Evolutionary conservation across 306 rosid species (phyloP), one percentile per base, ranked within the genome.

Genomic region (Pterocarpus macrocarpus): DNA sequence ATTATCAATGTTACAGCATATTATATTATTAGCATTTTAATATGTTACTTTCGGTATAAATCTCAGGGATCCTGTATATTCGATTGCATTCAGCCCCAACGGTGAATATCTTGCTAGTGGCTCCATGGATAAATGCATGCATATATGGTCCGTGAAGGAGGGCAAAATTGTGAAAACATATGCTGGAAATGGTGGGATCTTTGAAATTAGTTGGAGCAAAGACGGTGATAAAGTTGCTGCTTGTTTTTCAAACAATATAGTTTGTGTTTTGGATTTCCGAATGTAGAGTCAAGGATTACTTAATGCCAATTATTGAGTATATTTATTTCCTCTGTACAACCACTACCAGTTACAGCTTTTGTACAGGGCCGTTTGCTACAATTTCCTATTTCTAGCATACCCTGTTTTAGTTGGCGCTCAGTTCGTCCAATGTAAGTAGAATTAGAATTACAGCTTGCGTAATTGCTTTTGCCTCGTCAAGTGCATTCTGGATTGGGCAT

Each of bases 61-160:
- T 33, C 6, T 15, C 86, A 92, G 97, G 94, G 92, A 88, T 85
- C 92, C 97, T 76, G 99, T 95, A 62, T 95, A 95, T 82, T 90
- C 99, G 4, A 90, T 95, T 81, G 97, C 99, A 75, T 95, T 91
- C 85, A 95, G 98, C 80, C 99, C 98, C 10, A 89, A 87, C 72
- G 98, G 99, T 1, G 97, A 93, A 86, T 95, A 90, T 87, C 76
- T 95, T 83, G 97, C 95, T 5, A 95, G 98, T 80, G 99, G 99
- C 74, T 90, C 99, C 75, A 88, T 91, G 78, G 99, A 95, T 81
- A 93, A 82, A 86, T 89, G 90, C 67, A 80, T 95, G 90, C 90
- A 90, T 64, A 82, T 95, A 83, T 95, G 99, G 98, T 93, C 98
- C 36, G 81, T 95, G 73, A 95, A 95, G 85, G 96, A 93, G 43